These are phyloP conservation scores for Neurospora sp. DNA, from an alignment of 495 filamentous ascomycete genomes.

Conservation along the genomic window DNA sequence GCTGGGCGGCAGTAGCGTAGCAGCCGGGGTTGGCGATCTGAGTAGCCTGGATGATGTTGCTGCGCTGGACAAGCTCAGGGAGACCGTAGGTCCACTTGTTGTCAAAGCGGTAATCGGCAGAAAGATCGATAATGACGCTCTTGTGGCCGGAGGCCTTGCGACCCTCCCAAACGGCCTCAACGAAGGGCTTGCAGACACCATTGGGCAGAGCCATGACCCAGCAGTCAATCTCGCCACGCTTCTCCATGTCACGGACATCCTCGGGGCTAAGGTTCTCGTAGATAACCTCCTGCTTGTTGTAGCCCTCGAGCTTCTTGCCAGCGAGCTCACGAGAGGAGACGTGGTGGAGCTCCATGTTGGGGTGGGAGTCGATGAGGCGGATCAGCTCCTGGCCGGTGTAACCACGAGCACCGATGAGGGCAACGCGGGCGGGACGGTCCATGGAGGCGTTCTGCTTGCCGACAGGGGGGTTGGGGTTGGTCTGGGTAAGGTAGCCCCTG, in stretches of 20 bases:
- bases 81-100: constrained; percentile 89
- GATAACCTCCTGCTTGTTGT: constrained; percentile 82
- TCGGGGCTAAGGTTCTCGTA: constrained; percentile 89
- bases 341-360: constrained; percentile 86
- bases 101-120: constrained; percentile 92
- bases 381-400: constrained; percentile 95
- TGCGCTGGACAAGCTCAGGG: constrained; percentile 72
- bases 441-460: constrained; percentile 87
- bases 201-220: constrained; percentile 99
- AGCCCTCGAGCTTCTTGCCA: constrained; percentile 83
- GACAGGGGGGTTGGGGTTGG: constrained; percentile 96
- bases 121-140: constrained; percentile 84
- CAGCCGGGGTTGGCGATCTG: constrained; percentile 93
- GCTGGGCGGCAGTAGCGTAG: constrained; percentile 93
- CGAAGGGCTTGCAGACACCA: constrained; percentile 91
- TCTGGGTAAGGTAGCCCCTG: constrained; percentile 55
- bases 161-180: constrained; percentile 77
- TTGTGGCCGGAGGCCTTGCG: constrained; percentile 47
- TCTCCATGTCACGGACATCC: constrained; percentile 83
- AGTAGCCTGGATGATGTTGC: constrained; percentile 68
- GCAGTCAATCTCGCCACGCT: constrained; percentile 87
- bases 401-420: constrained; percentile 88
- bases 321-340: constrained; percentile 92
- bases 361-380: constrained; percentile 77
- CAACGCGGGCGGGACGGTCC: constrained; percentile 67